Evolutionary conservation across 306 rosid species (phyloP).

Genomic region (Quercus variabilis): DNA sequence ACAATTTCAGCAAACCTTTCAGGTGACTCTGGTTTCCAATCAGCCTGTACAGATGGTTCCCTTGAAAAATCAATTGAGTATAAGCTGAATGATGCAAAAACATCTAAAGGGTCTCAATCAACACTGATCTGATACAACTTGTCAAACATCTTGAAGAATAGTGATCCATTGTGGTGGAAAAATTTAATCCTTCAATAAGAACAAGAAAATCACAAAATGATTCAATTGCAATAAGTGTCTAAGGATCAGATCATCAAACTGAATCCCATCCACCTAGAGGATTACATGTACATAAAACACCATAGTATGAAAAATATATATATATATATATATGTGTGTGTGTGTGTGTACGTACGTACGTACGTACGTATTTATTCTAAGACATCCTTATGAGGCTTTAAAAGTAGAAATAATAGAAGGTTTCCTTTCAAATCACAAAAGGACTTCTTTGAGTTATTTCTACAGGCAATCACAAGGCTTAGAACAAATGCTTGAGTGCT

Average conservation of each 20-base stretch:
- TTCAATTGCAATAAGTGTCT: neutral
- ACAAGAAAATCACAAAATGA: neutral
- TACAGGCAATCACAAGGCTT: neutral
- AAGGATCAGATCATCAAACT: neutral
- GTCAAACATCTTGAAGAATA: constrained; percentile 86
- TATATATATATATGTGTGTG: neutral
- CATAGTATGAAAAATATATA: neutral
- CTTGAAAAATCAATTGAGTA: neutral
- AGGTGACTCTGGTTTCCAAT: constrained; percentile 90
- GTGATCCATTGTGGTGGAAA: constrained; percentile 74
- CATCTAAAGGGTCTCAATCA: constrained; percentile 13
- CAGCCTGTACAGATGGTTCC: constrained; percentile 53
- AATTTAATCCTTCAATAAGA: constrained; percentile 61
- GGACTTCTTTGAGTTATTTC: neutral
- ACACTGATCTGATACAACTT: constrained; percentile 76
- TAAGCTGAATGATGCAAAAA: neutral
- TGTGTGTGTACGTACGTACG: too few species aligned
- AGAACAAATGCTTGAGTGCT: neutral
- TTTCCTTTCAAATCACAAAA: neutral
- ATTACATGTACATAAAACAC: neutral
- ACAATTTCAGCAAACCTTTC: constrained; percentile 60
- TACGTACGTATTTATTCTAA: neutral
- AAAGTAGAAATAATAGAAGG: neutral
- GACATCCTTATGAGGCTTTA: neutral
- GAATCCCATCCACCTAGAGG: neutral